Evolutionary conservation across 2,329 filamentous ascomycete species (phyloP), one percentile per base, ranked within the genome.

Genomic region (Penicillium sp.): DNA sequence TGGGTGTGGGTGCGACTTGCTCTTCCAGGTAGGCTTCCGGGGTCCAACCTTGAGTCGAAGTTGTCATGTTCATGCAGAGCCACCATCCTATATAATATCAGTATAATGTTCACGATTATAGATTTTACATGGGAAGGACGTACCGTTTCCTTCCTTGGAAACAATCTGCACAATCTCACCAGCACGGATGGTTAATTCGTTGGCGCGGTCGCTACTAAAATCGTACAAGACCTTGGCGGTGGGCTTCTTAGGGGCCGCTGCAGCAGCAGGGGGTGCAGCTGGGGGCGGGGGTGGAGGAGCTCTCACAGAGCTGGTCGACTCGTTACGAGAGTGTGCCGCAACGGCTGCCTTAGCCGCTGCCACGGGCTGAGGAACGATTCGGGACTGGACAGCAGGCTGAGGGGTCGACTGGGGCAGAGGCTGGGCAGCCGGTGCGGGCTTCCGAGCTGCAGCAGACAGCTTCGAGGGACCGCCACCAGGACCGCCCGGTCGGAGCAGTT

Each of bases 101-200:
- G 76, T 68, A 57, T 61, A 49, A 55, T 4, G 25, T 52, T 40
- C 6, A 40, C 51, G 30, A 33, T 3, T 43, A 14, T 38, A 42
- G 54, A 37, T 37, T 14, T 22, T 25, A 35, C 49, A 30, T 19
- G 13, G 30, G 3, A 3, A 16, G 1, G 28, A 76, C 89, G 77
- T 86, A 97, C 94, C 95, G 75, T 98, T 98, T 76, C 85, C 89
- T 78, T 97, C 94, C 78, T 97, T 97, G 73, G 95, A 90, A n/a
- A 96, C 85, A 72, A 99, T 88, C 75, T 96, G 87, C 56, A 99
- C 85, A 52, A 97, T 78, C 65, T 98, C 91, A 54, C 90, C 93
- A 53, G 90, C 88, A 60, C 77, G 85, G 65, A 99, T 86, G 16
- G 90, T 89, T 55, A 99, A 83, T 78, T 98, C 93, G 67, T 96